Base-by-base conservation (phyloP, 108 stramenopile genomes). In the Cylindrotheca closterium region DNA sequence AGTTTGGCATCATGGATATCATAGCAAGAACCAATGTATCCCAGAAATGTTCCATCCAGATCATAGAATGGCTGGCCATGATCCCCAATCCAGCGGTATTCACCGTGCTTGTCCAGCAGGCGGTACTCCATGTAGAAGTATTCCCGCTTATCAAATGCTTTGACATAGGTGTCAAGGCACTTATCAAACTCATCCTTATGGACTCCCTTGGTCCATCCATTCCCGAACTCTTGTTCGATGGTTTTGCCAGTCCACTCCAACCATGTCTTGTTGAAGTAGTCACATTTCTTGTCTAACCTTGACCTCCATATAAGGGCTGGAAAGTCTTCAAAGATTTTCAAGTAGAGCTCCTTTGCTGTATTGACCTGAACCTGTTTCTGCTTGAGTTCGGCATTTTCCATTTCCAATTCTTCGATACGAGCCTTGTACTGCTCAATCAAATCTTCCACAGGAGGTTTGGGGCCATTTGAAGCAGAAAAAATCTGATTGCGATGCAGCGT, bases 211-310 rank as follows among this genome's bases (percentile, higher is more conserved):
- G 50, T n/a, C 50, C 50, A 51, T 15, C 50, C 50, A 51, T 51
- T 51, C 24, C 50, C 50, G 24, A 51, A 51, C 18, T 51, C 50
- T 5, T 51, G 50, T 23, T 51, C 50, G 12, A 51, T 15, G 5
- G 50, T 51, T 4, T n/a, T 5, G 5, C 50, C 50, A 4, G 50
- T 51, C 50, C 50, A 51, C n/a, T 51, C 50, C 22, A 51, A 23
- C 50, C 50, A 51, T 51, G 50, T 51, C 18, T 51, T 51, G n/a
- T 51, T 51, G 50, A 51, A 51, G n/a, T 51, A 51, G 24, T 51
- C 50, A n/a, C 50, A 51, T 23, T 15, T 7, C n/a, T 51, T 51
- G 50, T 51, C 50, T n/a, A 51, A 51, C 50, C 50, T n/a, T 5
- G 50, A 7, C 50, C 50, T 51, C 50, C 50, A 51, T n/a, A 51